Evolutionary conservation across 768 basidiomycete genomes (phyloP), one percentile per base, ranked within the genome.

Genomic region (Naganishia onofrii): DNA sequence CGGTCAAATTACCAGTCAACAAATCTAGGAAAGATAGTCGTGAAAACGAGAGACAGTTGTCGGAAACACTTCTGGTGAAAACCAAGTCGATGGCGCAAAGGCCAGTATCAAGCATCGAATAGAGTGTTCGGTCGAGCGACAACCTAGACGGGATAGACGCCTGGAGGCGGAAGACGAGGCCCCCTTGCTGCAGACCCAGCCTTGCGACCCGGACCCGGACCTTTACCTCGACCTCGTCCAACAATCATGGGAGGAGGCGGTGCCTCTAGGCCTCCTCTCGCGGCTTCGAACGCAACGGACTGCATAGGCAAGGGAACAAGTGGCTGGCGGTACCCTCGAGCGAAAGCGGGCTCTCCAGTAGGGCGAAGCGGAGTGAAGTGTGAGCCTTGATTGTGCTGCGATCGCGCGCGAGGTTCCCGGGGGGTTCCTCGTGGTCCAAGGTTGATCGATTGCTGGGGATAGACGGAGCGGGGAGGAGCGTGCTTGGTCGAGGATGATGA

Each of bases 251-350:
- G 23, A 23, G 12, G 4, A 3, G n/a, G n/a, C 12, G 48, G 48
- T 21, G n/a, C 48, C 3, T 23, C n/a, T n/a, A 17, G 3, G 21
- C 7, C 57, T 21, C 7, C 57, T 21, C 34, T 32, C 1, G 57
- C 12, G 3, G 57, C 57, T 36, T 36, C 28, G 13, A 63, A 63
- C 3, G 60, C 60, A 7, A 21, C 42, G n/a, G 60, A 63, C 38
- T 63, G 60, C 60, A 63, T 63, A 1, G 60, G 60, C 60, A 63
- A 44, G 6, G 60, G 23, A 3, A 29, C 23, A 7, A 23, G 48
- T 21, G 57, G 31, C n/a, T 38, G 57, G 21, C 34, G 60, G 42
- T 44, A 42, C 9, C 36, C 23, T 15, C 60, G 23, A 19, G 3
- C 23, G 15, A 12, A 19, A 29, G 60, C 7, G 23, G 19, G 60